Conservation (phyloP, 371 early-diverging fungal species). For the Sporodiniella umbellata region DNA sequence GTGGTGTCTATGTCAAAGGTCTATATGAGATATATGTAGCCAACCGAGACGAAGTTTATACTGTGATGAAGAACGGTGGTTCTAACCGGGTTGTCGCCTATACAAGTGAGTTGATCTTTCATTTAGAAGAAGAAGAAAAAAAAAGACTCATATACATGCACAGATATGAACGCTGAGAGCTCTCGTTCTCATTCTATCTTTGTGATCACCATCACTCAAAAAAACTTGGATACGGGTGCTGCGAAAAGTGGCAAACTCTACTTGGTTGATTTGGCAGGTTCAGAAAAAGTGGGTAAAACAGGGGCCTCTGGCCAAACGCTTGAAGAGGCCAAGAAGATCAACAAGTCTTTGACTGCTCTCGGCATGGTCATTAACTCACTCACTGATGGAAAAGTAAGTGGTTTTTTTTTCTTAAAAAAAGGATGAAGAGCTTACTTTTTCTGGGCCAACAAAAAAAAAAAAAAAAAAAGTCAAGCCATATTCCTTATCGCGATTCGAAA, state of each 20-base stretch:
- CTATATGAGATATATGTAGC: constrained; percentile 91
- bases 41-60: constrained; percentile 91
- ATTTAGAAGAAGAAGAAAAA: background rate
- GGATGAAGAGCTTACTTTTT: no score
- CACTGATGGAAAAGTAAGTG: constrained; percentile 85
- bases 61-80: constrained; percentile 91
- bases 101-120: constrained; percentile 57
- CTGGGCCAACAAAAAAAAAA: no score
- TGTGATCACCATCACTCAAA: constrained; percentile 89
- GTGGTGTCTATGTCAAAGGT: constrained; percentile 96
- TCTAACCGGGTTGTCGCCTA: constrained; percentile 86
- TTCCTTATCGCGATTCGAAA: constrained; percentile 99
- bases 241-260: constrained; percentile 89
- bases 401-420: no score
- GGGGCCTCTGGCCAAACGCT: constrained; percentile 98
- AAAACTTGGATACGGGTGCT: constrained; percentile 88
- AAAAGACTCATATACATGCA: background rate
- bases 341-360: constrained; percentile 93
- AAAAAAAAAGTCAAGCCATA: constrained; percentile 90
- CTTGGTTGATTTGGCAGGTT: constrained; percentile 99
- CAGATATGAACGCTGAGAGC: constrained; percentile 97
- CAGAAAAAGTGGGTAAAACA: constrained; percentile 98
- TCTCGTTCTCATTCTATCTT: constrained; percentile 98
- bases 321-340: constrained; percentile 99
- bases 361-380: constrained; percentile 91